Percentiles rank a stretch among this genome's conserved stretches.
Evolutionary conservation across 164 flowering plant species (phyloP).

Genomic region (Vitis cinerea): DNA sequence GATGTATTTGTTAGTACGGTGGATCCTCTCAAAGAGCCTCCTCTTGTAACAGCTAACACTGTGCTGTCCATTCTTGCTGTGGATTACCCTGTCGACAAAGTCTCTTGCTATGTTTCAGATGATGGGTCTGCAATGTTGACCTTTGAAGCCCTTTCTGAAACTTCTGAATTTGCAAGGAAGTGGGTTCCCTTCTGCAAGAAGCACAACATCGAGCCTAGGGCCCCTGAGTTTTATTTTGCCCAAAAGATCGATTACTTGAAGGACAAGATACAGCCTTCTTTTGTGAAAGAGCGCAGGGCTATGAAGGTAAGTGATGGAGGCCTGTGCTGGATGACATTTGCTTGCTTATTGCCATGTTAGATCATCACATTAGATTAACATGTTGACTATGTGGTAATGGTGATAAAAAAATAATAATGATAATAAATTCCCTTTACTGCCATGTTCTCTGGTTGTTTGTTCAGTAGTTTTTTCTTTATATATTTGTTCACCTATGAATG

Average conservation of each 20-base stretch:
- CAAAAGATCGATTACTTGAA: conserved; percentile 95
- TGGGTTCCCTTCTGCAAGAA: conserved; percentile 99
- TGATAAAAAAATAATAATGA: too few relatives aligned
- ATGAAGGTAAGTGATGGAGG: conserved; percentile 73
- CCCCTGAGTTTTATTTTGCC: conserved; percentile 95
- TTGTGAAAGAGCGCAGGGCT: conserved; percentile 92
- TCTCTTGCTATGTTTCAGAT: conserved; percentile 96
- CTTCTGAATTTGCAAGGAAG: conserved; percentile 94
- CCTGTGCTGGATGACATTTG: background rate
- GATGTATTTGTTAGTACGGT: conserved; percentile 98
- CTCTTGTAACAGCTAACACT: conserved; percentile 92
- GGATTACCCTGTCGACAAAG: conserved; percentile 98
- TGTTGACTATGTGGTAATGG: background rate
- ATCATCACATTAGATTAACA: background rate
- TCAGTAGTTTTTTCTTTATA: too few relatives aligned
- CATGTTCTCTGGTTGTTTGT: too few relatives aligned
- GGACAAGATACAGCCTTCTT: conserved; percentile 95
- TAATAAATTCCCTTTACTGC: too few relatives aligned
- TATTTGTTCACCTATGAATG: too few relatives aligned
- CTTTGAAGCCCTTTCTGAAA: conserved; percentile 92
- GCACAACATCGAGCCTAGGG: conserved; percentile 91
- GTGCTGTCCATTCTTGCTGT: conserved; percentile 94
- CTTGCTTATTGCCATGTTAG: background rate
- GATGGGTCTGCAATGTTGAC: conserved; percentile 99
- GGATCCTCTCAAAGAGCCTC: conserved; percentile 98